Evolutionary conservation across 2,329 filamentous ascomycete genomes (phyloP), one percentile per base, ranked within the genome.

Genomic region (Xylogone sp.): DNA sequence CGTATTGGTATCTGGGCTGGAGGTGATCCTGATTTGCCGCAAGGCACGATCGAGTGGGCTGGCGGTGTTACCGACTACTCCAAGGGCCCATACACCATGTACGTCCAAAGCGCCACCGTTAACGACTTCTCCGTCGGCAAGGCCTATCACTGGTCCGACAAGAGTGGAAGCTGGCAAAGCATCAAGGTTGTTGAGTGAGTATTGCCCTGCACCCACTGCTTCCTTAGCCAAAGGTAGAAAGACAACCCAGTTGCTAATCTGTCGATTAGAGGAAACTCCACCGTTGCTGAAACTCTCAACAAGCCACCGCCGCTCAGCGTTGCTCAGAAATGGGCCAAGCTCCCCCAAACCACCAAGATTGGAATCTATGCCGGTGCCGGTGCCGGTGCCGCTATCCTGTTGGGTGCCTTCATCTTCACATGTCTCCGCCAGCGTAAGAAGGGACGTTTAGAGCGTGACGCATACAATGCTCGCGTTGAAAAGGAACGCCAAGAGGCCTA

Each of bases 61-160:
- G 86, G 86, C 50, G 86, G 86, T 51, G 62, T 73, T 48, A 89
- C 86, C 42, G 76, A 90, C 66, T 92, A 85, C 67, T 65, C 67
- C 46, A 63, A 79, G 21, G 84, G 75, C 0, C 88, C 88, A 0
- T 93, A 81, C 72, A 83, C 77, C 60, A 92, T 92, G 88, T 83
- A 81, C 54, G 78, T 93, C 57, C 81, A 88, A 74, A 81, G 76
- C 24, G 70, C 82, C 29, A 72, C 75, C 24, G 74, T 79, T 49
- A 55, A 82, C 49, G 81, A 85, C 59, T 82, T 79, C 69, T 81
- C 79, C 62, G 79, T 75, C 46, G 81, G 83, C 1, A 75, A 71
- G 45, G 79, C 82, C 59, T 92, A 91, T 65, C 69, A 76, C 44
- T 91, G 82, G 60, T 74, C 75, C 21, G 86, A 88, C 62, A 71